Base-by-base conservation (phyloP, 129 eudicot species). In the Chrysanthemum lavandulifolium region DNA sequence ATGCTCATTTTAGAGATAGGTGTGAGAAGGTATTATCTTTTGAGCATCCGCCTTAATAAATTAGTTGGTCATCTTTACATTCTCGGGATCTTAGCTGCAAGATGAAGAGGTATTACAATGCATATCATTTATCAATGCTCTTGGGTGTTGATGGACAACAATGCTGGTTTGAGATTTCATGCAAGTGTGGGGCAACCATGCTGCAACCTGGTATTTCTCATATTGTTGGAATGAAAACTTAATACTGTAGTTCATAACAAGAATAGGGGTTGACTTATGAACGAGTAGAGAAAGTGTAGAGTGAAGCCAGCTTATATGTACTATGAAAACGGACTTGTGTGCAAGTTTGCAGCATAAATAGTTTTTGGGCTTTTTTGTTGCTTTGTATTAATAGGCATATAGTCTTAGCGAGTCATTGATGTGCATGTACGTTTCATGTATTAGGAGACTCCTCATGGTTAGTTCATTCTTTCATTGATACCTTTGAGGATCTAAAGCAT, bases 271-370 rank as follows among this genome's bases (percentile, higher is more conserved):
- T 49, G 27, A 6, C 47, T 25, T n/a, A 21, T 48, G 64, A 48
- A 73, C 48, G 15, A 14, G 7, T 73, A 61, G 64, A 56, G 49
- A 49, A 48, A 16, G 15, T 27, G 40, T 23, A n/a, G 67, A 23
- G 21, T 8, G 40, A 61, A 61, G 48, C 61, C 49, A 60, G 61
- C 69, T 40, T 73, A 49, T 61, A 49, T 73, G 61, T 49, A 73
- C 51, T 2, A 27, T 14, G 48, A 61, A 61, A 61, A 60, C 29
- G 68, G 48, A 50, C 15, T 15, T 61, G 56, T 27, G 59, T 59
- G 31, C n/a, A 49, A 25, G 69, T 27, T 50, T 61, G 61, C 68
- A 23, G 47, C 31, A 29, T 3, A 73, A 61, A 49, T 23, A 61
- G 15, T 72, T 29, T 72, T 19, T 19, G 21, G 0, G 21, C 21